Evolutionary conservation across 169 alveolate species (phyloP).

Genomic region (Theileria annulata): DNA sequence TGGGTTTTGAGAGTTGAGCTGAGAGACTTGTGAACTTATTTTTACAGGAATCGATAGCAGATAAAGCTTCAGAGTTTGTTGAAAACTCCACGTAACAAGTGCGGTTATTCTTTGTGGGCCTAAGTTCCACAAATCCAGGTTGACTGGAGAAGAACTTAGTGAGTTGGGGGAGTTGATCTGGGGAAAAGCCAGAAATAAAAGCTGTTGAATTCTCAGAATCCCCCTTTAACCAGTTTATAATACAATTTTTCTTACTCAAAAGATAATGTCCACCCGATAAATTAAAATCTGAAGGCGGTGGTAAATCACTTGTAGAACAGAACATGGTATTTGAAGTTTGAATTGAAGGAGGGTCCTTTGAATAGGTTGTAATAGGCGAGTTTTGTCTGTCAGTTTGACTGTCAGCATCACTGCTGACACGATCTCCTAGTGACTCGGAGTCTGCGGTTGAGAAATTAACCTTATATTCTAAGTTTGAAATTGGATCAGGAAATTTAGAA

Average conservation of each 20-base stretch:
- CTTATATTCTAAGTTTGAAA: not conserved
- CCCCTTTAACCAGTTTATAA: constrained; percentile 37
- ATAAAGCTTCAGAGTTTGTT: constrained; percentile 53
- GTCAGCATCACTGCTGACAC: constrained; percentile 5
- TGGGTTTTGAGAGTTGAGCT: constrained; percentile 60
- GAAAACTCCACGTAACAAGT: constrained; percentile 68
- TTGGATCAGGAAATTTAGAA: not conserved
- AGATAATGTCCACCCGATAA: constrained; percentile 12
- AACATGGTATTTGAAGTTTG: not conserved
- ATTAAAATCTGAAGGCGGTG: not conserved
- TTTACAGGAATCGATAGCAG: constrained; percentile 30
- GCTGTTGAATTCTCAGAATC: constrained; percentile 27
- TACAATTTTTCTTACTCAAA: not conserved
- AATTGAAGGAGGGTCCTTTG: not conserved
- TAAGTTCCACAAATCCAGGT: constrained; percentile 44
- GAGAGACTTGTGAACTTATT: constrained; percentile 2
- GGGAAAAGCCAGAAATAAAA: constrained; percentile 34
- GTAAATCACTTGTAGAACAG: not conserved
- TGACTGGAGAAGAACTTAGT: constrained; percentile 16
- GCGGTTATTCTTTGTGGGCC: constrained; percentile 17
- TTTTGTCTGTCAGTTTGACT: constrained; percentile 1
- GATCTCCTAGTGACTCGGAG: not conserved
- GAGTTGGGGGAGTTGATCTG: not conserved
- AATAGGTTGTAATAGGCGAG: not conserved
- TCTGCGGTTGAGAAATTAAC: constrained; percentile 10